Base-by-base conservation (phyloP, 805 yeast genomes). In the Yamadazyma ubonensis region DNA sequence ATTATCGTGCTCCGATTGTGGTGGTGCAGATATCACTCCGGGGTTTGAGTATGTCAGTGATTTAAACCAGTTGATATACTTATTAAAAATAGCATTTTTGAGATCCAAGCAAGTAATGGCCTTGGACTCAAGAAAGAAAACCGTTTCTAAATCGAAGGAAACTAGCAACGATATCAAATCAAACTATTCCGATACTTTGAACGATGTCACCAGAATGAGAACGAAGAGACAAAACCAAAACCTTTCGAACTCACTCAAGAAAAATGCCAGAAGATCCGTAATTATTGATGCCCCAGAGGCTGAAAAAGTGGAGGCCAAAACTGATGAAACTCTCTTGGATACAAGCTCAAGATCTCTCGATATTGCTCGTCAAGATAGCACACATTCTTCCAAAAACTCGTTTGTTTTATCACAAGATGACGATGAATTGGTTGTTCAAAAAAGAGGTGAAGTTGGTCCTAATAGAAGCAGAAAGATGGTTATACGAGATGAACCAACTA, bases 71-170 rank as follows among this genome's bases (percentile, higher is more conserved):
- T 73, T 89, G 54, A 70, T 82, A 14, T 87, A 80, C 56, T 64
- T 93, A 33, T 66, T 90, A 49, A 83, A 86, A 52, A 88, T 93
- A 46, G 98, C 98, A 0, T 68, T 90, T 33, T 77, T 84, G 3
- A 71, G 96, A 41, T 84, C 84, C 28, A 79, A 65, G 53, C 72
- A 77, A 14, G 85, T 81, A 0, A 79, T 83, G 78, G 54, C 50
- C n/a, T 34, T 49, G 21, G 50, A 45, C 31, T 38, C 25, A 23
- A 40, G 31, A 17, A 36, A 36, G 17, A 43, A 38, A 6, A 36
- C 20, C 5, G 20, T 17, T 9, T 12, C 34, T 8, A 36, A 31
- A 12, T 23, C 27, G 5, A 41, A 38, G 22, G 39, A 36, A 18
- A 29, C 11, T 19, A 37, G 32, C 10, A 33, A 40, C 3, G 41